phyloP scores from a whole-genome alignment of 1,284 basidiomycete species.

The Kwoniella shivajii region DNA sequence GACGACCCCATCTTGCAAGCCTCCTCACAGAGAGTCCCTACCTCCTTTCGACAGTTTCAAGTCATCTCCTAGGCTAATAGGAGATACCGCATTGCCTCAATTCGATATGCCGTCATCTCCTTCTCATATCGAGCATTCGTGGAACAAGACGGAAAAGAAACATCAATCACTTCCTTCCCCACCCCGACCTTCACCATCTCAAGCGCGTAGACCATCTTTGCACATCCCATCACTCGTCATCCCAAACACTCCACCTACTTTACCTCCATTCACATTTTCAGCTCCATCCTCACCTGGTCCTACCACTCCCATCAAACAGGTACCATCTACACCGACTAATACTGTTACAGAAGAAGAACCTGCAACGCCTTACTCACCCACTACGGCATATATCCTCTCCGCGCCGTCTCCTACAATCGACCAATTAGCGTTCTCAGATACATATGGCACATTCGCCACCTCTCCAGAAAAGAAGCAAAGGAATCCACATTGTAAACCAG shows the following conservation, averaged over 20 bases:
- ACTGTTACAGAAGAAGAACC: conserved; percentile 2
- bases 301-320: not conserved
- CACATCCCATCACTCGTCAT: conserved; percentile 1
- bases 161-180: conserved; percentile 7
- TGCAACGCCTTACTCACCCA: conserved; percentile 26
- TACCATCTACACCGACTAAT: conserved; percentile 9
- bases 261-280: conserved; percentile 3
- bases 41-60: conserved; percentile 16
- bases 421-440: conserved; percentile 9
- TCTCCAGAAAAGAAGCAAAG: not conserved
- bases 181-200: not conserved
- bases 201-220: conserved; percentile 4
- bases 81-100: not conserved
- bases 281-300: not conserved
- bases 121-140: no score
- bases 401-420: conserved; percentile 11
- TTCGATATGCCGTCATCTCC: not conserved
- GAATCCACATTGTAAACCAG: not conserved
- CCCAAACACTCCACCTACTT: not conserved
- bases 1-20: not conserved
- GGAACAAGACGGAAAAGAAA: not conserved
- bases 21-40: conserved; percentile 1
- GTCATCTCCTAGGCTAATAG: conserved; percentile 8
- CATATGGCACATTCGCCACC: not conserved
- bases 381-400: conserved; percentile 27